Evolutionary conservation across 805 yeast species (phyloP), one percentile per base, ranked within the genome.

Genomic region (Ogataea siamensis): DNA sequence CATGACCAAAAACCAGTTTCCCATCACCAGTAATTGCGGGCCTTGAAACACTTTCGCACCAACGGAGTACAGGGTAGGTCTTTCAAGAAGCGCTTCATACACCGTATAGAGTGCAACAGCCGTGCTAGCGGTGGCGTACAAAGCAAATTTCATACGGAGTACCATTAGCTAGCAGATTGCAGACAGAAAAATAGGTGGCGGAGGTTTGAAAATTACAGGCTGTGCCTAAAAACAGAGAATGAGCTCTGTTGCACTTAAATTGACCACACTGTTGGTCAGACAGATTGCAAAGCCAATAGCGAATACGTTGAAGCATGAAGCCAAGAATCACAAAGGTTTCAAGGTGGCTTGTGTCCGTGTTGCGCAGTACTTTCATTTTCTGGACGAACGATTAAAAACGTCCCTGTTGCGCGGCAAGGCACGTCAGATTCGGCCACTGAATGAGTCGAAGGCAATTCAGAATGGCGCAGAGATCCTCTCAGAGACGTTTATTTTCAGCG

Each of bases 251-350:
- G 87, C 89, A 7, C 68, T 85, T 33, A 86, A 86, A 57, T 63
- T 86, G 49, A 76, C 87, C 8, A 73, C 89, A 16, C 70, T 86
- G 37, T 69, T 84, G 37, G 75, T 85, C 5, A 63, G 89, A 45
- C 86, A 91, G 24, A 66, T 86, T 28, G 82, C 94, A 24, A 85
- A 83, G 56, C 95, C 95, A 1, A 71, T 86, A 20, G 87, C 91
- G 3, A 79, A 71, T 40, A 67, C 78, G 2, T 67, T 87, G 39
- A 87, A 85, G 55, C 66, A 76, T 12, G 87, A 83, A 53, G 93
- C 95, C 12, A 78, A 78, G 47, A 81, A 83, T 39, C 87, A 82
- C 54, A 82, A 78, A 4, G 44, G 59, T 3, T 86, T 87, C 61
- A 71, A 79, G 39, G 65, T 62, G 24, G 46, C 73, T 1, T 87